phyloP scores from a whole-genome alignment of 2,329 filamentous ascomycete species.

The Chaetomium sp. region DNA sequence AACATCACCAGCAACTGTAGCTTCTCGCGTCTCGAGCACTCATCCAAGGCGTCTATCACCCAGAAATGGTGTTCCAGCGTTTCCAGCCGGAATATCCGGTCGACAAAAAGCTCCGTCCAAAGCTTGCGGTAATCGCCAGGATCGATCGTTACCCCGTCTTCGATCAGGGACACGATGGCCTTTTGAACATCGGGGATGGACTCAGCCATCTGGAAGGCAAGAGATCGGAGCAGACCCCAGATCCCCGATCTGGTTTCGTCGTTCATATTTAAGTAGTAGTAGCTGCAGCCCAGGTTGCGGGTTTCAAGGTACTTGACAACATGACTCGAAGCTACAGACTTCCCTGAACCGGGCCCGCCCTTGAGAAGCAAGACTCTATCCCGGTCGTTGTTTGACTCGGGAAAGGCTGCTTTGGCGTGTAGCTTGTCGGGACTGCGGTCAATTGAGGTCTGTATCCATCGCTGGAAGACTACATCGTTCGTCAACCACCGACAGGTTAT shows the following conservation, averaged over 20 bases:
- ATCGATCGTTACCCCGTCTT: constrained; percentile 8
- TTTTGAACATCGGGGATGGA: constrained; percentile 12
- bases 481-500: constrained; percentile 15
- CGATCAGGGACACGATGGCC: constrained; percentile 9
- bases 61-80: constrained; percentile 12
- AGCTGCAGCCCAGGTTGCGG: constrained; percentile 19
- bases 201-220: constrained; percentile 21
- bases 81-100: constrained; percentile 10
- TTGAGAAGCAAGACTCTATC: constrained; percentile 22
- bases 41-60: constrained; percentile 21
- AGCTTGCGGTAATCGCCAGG: constrained; percentile 14
- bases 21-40: constrained; percentile 9
- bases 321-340: constrained; percentile 20
- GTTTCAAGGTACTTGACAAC: constrained; percentile 21
- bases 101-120: constrained; percentile 16
- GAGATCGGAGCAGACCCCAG: constrained; percentile 10
- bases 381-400: neutral
- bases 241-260: constrained; percentile 12
- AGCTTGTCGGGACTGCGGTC: neutral
- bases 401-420: neutral
- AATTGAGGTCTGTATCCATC: neutral
- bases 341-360: constrained; percentile 24
- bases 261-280: constrained; percentile 23
- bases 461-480: neutral
- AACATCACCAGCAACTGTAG: constrained; percentile 9